phyloP scores from a whole-genome alignment of 305 asterid genomes.

The Rubia peregrina region DNA sequence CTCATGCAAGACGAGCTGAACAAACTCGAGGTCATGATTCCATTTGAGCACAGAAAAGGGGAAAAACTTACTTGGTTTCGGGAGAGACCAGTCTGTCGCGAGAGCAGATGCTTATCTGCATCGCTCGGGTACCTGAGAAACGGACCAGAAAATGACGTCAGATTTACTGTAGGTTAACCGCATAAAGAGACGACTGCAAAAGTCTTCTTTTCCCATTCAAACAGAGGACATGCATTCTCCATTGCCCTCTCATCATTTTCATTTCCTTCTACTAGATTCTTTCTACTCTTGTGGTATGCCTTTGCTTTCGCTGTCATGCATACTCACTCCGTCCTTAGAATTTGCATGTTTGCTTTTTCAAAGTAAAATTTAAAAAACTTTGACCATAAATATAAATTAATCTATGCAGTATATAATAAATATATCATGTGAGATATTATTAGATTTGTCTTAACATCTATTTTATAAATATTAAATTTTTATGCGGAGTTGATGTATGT shows the following conservation, averaged over 20 bases:
- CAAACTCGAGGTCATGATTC: not conserved
- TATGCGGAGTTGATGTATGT: no score
- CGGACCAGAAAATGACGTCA: constrained; percentile 48
- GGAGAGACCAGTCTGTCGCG: constrained; percentile 98
- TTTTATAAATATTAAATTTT: no score
- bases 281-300: constrained; percentile 4
- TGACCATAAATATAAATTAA: no score
- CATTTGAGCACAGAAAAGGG: not conserved
- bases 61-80: constrained; percentile 66
- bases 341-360: no score
- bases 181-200: constrained; percentile 31
- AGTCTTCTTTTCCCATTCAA: constrained; percentile 10
- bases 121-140: constrained; percentile 99
- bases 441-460: no score
- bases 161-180: constrained; percentile 14
- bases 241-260: constrained; percentile 20
- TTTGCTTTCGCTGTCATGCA: constrained; percentile 16
- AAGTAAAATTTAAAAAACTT: no score
- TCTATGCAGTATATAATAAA: no score
- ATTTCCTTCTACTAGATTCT: constrained; percentile 17
- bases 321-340: no score
- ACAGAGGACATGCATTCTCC: not conserved
- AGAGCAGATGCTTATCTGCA: constrained; percentile 97
- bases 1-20: not conserved
- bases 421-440: no score